Base-by-base conservation (phyloP, 441 rosid genomes). In the Adansonia rubrostipa region DNA sequence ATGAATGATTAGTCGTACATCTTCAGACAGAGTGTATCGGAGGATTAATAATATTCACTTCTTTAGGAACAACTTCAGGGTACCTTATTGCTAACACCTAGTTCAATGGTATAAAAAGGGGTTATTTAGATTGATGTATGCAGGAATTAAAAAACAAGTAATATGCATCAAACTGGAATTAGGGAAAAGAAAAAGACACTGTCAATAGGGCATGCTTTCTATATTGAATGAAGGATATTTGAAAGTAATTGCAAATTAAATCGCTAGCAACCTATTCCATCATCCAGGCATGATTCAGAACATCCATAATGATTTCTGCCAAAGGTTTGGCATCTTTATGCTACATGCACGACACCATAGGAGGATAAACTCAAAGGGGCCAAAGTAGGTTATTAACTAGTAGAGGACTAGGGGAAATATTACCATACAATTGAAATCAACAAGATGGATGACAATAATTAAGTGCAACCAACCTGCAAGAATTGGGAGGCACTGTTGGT, bases 401-500 rank as follows among this genome's bases (percentile, higher is more conserved):
- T 78, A 20, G 33, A 17, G 3, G 63, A 19, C 20, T 54, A 53
- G 6, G 1, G 19, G 62, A 2, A 17, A 64, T 10, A 36, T 42
- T 44, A 14, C 62, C 15, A 33, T 1, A 50, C 19, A 67, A 72
- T 47, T 36, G 9, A 66, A 44, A 42, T 17, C 5, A 6, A 75
- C 11, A 42, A 50, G 62, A n/a, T 72, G 19, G 22, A 79, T 22
- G 48, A 20, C 17, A 3, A 71, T 48, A 19, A 50, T 20, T 13
- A 75, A 4, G 48, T 54, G 70, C 42, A 64, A 82, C 48, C 36
- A 65, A 96, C 98, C 99, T 89, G 98, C 98, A 96, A 76, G 96
- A 93, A 80, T 96, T 96, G 65, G 94, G 87, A 79, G 98, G 97
- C 75, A 96, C 98, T n/a, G 98, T 93, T 71, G 99, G 97, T 45